A percentile compares a stretch with the other conserved stretches of the same genome.
These are phyloP conservation scores for Podila clonocystis DNA, from an alignment of 192 early-diverging fungal species.

Conservation along the genomic window DNA sequence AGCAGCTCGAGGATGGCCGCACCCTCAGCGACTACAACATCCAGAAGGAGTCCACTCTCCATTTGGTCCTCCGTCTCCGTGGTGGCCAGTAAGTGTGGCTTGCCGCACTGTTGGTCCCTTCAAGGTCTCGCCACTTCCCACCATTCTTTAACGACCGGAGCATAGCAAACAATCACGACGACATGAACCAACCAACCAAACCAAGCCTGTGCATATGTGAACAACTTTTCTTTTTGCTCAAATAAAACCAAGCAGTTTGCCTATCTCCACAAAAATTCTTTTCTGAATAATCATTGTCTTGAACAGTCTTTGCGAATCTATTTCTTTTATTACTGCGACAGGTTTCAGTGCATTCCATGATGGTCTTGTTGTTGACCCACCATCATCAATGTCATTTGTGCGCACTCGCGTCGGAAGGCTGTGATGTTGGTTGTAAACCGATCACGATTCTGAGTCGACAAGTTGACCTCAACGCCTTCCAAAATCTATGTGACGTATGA, in stretches of 20 bases:
- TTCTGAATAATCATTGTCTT: not conserved
- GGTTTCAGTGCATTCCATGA: not conserved
- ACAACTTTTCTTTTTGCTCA: not conserved
- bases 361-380: conserved; percentile 3
- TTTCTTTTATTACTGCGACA: too few relatives aligned
- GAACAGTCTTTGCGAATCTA: too few relatives aligned
- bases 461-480: conserved; percentile 66
- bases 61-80: conserved; percentile 82
- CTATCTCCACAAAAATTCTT: not conserved
- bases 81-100: conserved; percentile 64
- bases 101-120: not conserved
- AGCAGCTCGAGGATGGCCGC: conserved; percentile 85
- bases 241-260: not conserved
- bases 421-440: conserved; percentile 71
- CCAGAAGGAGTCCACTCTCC: conserved; percentile 86
- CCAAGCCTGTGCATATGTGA: not conserved
- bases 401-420: conserved; percentile 56
- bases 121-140: not conserved
- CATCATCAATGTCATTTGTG: conserved; percentile 35
- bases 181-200: not conserved
- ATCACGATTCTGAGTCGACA: conserved; percentile 68
- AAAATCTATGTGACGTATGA: conserved; percentile 38
- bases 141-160: not conserved
- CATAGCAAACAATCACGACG: conserved; percentile 1
- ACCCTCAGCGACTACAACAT: conserved; percentile 82